Evolutionary conservation across 2,329 filamentous ascomycete genomes (phyloP).

Genomic region (Aspergillus ibericus): DNA sequence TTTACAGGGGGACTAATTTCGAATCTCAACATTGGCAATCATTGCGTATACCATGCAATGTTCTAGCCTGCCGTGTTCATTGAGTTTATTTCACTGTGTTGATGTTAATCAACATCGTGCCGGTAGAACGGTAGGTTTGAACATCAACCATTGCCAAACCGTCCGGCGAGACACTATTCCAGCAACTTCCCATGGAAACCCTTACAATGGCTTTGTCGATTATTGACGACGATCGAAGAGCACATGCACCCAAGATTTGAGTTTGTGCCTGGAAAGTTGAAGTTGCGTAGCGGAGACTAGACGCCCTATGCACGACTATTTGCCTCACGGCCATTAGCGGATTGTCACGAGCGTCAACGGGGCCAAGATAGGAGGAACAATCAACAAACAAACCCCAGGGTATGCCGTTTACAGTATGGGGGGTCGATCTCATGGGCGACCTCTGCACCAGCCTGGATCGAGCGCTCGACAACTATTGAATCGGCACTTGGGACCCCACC

Average conservation of each 20-base stretch:
- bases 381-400: neutral
- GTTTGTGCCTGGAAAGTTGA: neutral
- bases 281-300: neutral
- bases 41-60: too few species aligned
- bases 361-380: neutral
- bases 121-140: neutral
- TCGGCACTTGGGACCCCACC: conserved; percentile 7
- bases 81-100: neutral
- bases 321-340: neutral
- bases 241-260: conserved; percentile 2
- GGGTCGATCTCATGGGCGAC: neutral
- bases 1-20: neutral
- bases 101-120: neutral
- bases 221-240: conserved; percentile 12
- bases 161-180: neutral
- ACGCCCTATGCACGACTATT: conserved; percentile 3
- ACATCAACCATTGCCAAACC: neutral
- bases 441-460: neutral
- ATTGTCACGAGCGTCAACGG: neutral
- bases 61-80: neutral
- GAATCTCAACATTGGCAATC: neutral
- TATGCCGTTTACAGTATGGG: conserved; percentile 6
- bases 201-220: conserved; percentile 7
- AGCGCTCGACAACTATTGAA: conserved; percentile 10
- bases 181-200: conserved; percentile 5